Conservation (phyloP, 2,329 filamentous ascomycete genomes). For the Aschersonia sp. region DNA sequence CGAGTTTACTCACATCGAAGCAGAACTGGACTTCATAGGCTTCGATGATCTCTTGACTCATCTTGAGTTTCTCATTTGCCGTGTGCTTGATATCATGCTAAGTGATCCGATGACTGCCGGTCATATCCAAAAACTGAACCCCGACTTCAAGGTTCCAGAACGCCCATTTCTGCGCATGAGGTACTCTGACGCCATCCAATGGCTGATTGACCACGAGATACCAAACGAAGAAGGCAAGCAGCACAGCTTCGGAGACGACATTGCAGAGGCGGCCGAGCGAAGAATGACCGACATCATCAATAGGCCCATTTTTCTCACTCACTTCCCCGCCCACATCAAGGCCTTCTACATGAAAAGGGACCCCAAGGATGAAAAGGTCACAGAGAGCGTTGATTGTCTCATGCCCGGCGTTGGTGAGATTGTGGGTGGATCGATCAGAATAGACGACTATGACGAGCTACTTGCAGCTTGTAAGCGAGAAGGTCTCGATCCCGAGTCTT, state of each 20-base stretch:
- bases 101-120: slow-evolving; percentile 58
- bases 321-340: slow-evolving; percentile 97
- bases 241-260: slow-evolving; percentile 91
- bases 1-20: slow-evolving; percentile 95
- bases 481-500: slow-evolving; percentile 68
- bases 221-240: slow-evolving; percentile 83
- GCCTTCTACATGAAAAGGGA: slow-evolving; percentile 98
- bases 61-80: slow-evolving; percentile 75
- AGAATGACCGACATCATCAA: slow-evolving; percentile 96
- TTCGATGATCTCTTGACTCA: slow-evolving; percentile 82
- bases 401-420: slow-evolving; percentile 97
- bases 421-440: slow-evolving; percentile 92
- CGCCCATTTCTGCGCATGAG: slow-evolving; percentile 90
- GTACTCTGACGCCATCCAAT: slow-evolving; percentile 87
- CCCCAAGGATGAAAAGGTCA: slow-evolving; percentile 62
- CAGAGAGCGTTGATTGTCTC: slow-evolving; percentile 74
- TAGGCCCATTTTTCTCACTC: slow-evolving; percentile 86
- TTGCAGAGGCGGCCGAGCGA: slow-evolving; percentile 92
- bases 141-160: slow-evolving; percentile 66
- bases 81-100: slow-evolving; percentile 66
- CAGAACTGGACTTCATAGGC: slow-evolving; percentile 87
- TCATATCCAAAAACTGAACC: slow-evolving; percentile 79
- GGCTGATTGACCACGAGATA: slow-evolving; percentile 83
- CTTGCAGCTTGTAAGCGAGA: slow-evolving; percentile 79
- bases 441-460: slow-evolving; percentile 80